phyloP scores from a whole-genome alignment of 345 rosid species.

The Pseudoturritis turrita region DNA sequence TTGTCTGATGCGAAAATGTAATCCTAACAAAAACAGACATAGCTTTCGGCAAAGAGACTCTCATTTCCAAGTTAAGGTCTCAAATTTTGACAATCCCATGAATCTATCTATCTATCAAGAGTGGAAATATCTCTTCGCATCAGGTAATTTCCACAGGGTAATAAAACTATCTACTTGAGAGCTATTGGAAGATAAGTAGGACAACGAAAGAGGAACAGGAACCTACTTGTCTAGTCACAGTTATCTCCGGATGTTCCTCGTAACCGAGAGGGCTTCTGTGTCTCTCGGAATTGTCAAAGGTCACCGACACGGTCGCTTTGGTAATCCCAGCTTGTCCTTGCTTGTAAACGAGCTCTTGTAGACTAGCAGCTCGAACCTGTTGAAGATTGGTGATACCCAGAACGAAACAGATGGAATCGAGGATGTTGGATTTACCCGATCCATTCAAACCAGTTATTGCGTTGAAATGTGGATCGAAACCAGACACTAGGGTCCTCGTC shows the following conservation, averaged over 20 bases:
- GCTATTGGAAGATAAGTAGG: background rate
- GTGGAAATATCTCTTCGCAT: background rate
- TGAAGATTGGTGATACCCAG: constrained; percentile 97
- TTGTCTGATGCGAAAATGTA: no score
- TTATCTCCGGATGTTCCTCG: constrained; percentile 78
- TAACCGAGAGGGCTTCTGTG: constrained; percentile 84
- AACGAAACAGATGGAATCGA: constrained; percentile 96
- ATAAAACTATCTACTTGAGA: background rate
- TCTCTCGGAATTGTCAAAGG: constrained; percentile 84
- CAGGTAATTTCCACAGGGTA: background rate
- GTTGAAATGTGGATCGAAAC: constrained; percentile 89
- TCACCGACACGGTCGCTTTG: constrained; percentile 84
- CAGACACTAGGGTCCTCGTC: constrained; percentile 85
- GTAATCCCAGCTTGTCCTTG: constrained; percentile 99
- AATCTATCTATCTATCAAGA: background rate
- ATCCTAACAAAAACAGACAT: background rate
- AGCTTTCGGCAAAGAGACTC: no score
- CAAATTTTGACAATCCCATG: background rate
- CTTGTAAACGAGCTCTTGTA: constrained; percentile 98
- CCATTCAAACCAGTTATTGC: constrained; percentile 97
- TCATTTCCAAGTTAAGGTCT: background rate
- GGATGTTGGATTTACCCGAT: constrained; percentile 97
- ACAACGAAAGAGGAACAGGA: background rate
- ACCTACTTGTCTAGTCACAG: constrained; percentile 87
- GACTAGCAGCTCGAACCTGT: constrained; percentile 96